Evolutionary conservation across 2,329 filamentous ascomycete species (phyloP).

Genomic region (Zalaria sp.): DNA sequence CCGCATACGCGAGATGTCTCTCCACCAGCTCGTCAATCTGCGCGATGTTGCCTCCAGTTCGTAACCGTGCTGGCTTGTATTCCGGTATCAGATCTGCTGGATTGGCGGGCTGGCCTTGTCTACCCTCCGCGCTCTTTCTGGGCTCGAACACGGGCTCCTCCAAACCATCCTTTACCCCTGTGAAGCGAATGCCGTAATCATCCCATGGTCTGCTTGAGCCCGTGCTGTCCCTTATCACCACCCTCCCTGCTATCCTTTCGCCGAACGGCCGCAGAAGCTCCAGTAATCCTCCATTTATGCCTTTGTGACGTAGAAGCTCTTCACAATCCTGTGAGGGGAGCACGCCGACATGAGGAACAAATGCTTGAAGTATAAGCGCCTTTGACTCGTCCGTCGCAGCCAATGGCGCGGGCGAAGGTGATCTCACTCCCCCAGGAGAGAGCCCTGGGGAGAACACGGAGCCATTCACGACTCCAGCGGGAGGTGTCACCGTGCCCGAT

Average conservation of each 20-base stretch:
- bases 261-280: conserved; percentile 84
- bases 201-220: conserved; percentile 73
- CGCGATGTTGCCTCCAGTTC: conserved; percentile 39
- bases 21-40: conserved; percentile 73
- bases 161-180: conserved; percentile 47
- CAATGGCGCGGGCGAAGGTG: conserved; percentile 24
- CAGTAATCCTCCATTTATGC: conserved; percentile 67
- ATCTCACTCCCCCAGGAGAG: conserved; percentile 20
- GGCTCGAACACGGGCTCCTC: conserved; percentile 21
- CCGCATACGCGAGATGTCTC: conserved; percentile 62
- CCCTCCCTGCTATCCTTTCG: conserved; percentile 72
- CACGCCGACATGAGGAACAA: conserved; percentile 78
- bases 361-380: conserved; percentile 63
- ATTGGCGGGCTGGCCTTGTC: conserved; percentile 12
- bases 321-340: conserved; percentile 81
- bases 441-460: conserved; percentile 30
- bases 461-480: conserved; percentile 17
- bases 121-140: conserved; percentile 7
- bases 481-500: conserved; percentile 27
- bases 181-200: conserved; percentile 81
- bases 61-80: conserved; percentile 23
- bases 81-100: conserved; percentile 14
- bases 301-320: conserved; percentile 65
- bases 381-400: conserved; percentile 39
- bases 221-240: conserved; percentile 80